These are phyloP conservation scores for Nymphaea thermarum DNA, from an alignment of 164 flowering plant species.

Conservation along the genomic window DNA sequence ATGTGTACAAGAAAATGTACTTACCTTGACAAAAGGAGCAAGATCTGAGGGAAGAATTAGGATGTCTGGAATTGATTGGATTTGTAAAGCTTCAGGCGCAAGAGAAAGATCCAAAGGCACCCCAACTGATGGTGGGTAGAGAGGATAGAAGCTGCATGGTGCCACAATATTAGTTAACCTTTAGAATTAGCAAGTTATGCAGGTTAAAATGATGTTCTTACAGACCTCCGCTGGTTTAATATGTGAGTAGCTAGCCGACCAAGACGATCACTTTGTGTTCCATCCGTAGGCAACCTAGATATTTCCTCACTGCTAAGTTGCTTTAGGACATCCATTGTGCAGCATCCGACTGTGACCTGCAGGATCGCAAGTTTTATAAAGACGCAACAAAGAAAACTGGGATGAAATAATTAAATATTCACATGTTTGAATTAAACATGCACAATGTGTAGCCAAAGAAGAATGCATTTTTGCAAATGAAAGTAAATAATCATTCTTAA, in stretches of 20 bases:
- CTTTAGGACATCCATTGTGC: conserved; percentile 71
- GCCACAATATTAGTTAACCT: neutral
- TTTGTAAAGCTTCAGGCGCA: conserved; percentile 66
- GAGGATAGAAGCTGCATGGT: conserved; percentile 79
- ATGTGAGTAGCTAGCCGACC: conserved; percentile 72
- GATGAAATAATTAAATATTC: too few species aligned
- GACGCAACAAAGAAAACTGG: neutral
- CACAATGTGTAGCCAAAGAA: too few species aligned
- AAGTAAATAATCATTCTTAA: too few species aligned
- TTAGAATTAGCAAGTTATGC: neutral
- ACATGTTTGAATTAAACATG: too few species aligned
- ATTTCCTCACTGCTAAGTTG: conserved; percentile 89
- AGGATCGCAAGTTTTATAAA: neutral
- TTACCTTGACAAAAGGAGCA: conserved; percentile 81
- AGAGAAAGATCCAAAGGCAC: conserved; percentile 83
- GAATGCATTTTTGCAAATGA: too few species aligned
- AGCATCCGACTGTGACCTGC: conserved; percentile 82
- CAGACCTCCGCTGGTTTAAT: conserved; percentile 66
- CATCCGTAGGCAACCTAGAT: conserved; percentile 47
- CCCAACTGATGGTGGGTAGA: conserved; percentile 77
- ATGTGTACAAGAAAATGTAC: neutral
- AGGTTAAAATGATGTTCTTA: neutral
- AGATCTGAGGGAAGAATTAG: conserved; percentile 85
- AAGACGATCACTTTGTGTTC: conserved; percentile 57
- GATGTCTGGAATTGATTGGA: conserved; percentile 60